Evolutionary conservation across 1,284 basidiomycete species (phyloP).

Genomic region (Malassezia arunalokei): DNA sequence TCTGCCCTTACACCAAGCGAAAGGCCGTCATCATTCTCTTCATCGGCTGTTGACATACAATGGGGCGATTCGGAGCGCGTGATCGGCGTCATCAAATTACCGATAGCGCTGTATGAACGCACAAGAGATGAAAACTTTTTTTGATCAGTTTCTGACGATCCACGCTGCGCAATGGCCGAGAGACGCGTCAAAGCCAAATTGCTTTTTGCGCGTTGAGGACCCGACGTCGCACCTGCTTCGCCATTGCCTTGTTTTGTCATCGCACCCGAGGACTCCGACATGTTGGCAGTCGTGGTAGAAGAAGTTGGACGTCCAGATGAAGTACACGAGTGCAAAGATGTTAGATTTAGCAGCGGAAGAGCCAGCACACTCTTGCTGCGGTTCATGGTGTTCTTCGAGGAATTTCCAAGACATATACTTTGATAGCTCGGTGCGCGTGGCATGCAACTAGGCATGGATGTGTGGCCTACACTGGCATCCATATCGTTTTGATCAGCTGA

Average conservation of each 20-base stretch:
- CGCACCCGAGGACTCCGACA: not conserved
- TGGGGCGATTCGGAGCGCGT: not conserved
- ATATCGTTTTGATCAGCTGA: not conserved
- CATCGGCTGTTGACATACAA: not conserved
- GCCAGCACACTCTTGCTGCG: conserved; percentile 59
- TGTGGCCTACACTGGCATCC: not conserved
- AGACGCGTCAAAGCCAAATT: conserved; percentile 6
- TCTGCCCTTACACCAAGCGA: conserved; percentile 1
- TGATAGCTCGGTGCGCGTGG: not conserved
- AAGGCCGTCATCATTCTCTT: conserved; percentile 1
- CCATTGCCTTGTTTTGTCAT: not conserved
- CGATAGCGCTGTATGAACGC: conserved; percentile 3
- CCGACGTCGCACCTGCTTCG: not conserved
- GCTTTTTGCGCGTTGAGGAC: conserved; percentile 3
- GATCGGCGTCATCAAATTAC: not conserved
- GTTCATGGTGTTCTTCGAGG: conserved; percentile 43
- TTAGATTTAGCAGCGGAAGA: conserved; percentile 49
- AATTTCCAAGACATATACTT: not conserved
- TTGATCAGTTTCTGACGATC: not conserved
- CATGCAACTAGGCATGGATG: not conserved
- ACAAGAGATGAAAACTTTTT: not conserved
- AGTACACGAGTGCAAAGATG: conserved; percentile 49
- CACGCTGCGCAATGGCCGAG: conserved; percentile 4
- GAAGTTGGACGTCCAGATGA: not conserved
- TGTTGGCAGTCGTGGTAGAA: not conserved